phyloP scores from a whole-genome alignment of 2,329 filamentous ascomycete species.

The Epichloe aotearoae region DNA sequence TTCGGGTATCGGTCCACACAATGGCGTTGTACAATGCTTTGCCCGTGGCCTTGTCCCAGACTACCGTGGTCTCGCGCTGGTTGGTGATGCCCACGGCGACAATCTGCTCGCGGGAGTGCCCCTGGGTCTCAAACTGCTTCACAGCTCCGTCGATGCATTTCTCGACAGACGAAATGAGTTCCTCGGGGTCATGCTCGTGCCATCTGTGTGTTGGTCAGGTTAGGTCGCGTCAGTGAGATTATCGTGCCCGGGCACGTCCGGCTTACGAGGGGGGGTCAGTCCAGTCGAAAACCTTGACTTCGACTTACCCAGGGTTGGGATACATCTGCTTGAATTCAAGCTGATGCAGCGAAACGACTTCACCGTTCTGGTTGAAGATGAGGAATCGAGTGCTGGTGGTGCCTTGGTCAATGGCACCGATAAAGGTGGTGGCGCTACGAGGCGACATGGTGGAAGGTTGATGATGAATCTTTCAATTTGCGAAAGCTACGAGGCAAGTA shows the following conservation, averaged over 20 bases:
- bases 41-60: conserved; percentile 67
- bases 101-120: conserved; percentile 55
- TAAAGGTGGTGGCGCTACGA: conserved; percentile 31
- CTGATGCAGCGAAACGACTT: conserved; percentile 60
- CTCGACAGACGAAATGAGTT: conserved; percentile 59
- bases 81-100: conserved; percentile 70
- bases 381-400: conserved; percentile 68
- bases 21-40: conserved; percentile 70
- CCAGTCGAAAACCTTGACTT: conserved; percentile 1
- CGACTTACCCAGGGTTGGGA: conserved; percentile 53
- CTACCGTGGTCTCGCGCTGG: conserved; percentile 69
- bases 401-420: conserved; percentile 69
- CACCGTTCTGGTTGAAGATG: conserved; percentile 59
- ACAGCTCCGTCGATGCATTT: conserved; percentile 65
- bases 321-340: conserved; percentile 65
- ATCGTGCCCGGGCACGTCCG: not conserved
- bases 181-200: conserved; percentile 73
- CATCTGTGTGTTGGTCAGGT: conserved; percentile 39
- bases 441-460: conserved; percentile 18
- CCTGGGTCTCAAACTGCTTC: conserved; percentile 52
- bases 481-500: conserved; percentile 8
- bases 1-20: conserved; percentile 75
- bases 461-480: not conserved
- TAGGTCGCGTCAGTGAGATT: conserved; percentile 5
- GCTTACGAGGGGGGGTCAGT: conserved; percentile 12